Percentiles rank a stretch among this genome's conserved stretches.
Conservation (phyloP, 495 filamentous ascomycete genomes). For the Penicillium psychrofluorescens region DNA sequence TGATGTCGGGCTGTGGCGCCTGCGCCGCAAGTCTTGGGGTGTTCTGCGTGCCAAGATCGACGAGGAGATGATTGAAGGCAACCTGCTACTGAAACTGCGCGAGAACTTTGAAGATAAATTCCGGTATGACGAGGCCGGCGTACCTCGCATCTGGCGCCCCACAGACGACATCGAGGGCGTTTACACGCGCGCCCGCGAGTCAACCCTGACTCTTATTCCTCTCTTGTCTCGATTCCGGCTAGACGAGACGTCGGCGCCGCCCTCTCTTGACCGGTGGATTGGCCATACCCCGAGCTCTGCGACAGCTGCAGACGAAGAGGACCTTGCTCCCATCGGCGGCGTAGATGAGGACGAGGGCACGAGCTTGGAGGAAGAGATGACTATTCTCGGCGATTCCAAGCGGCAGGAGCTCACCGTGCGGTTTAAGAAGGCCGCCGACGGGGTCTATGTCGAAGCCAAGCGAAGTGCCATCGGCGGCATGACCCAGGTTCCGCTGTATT, state of each 20-base stretch:
- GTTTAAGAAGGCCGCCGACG: constrained; percentile 96
- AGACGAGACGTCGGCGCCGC: constrained; percentile 58
- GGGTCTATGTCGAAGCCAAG: constrained; percentile 96
- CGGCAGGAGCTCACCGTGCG: constrained; percentile 82
- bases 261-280: constrained; percentile 74
- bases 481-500: constrained; percentile 89
- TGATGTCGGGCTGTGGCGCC: constrained; percentile 84
- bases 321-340: constrained; percentile 76
- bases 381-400: constrained; percentile 81
- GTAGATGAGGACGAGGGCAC: constrained; percentile 90
- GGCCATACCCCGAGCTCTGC: constrained; percentile 70
- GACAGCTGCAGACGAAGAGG: constrained; percentile 80
- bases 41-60: constrained; percentile 86
- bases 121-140: constrained; percentile 91
- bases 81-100: constrained; percentile 86
- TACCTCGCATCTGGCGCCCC: constrained; percentile 93
- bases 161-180: constrained; percentile 94
- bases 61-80: constrained; percentile 96
- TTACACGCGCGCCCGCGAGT: constrained; percentile 85
- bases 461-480: constrained; percentile 92
- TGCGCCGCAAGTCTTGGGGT: constrained; percentile 89
- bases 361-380: constrained; percentile 91
- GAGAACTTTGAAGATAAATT: constrained; percentile 99
- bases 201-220: constrained; percentile 82
- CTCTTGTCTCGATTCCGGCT: constrained; percentile 80